Conservation (phyloP, 306 rosid species). For the Prosopis cineraria region DNA sequence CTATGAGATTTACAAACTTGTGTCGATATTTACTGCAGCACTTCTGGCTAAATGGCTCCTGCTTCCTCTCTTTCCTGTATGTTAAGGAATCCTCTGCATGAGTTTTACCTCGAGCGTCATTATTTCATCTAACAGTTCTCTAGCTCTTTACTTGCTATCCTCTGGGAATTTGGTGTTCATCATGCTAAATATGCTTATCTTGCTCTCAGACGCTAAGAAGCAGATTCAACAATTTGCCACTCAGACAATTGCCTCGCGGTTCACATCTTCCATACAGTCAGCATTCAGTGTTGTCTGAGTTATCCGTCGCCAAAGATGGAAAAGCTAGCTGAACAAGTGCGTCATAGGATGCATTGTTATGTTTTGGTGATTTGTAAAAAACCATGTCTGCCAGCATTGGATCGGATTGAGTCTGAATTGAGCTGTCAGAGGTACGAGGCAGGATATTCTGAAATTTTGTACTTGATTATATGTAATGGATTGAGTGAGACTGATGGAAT, state of each 20-base stretch:
- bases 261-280: slow-evolving; percentile 74
- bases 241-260: slow-evolving; percentile 65
- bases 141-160: not conserved
- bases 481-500: slow-evolving; percentile 14
- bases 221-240: slow-evolving; percentile 86
- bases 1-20: not conserved
- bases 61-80: not conserved
- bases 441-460: slow-evolving; percentile 36
- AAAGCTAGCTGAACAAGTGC: slow-evolving; percentile 5
- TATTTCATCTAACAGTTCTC: not conserved
- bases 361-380: slow-evolving; percentile 37
- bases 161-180: not conserved
- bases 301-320: slow-evolving; percentile 16
- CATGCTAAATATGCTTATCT: slow-evolving; percentile 22
- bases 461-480: not conserved
- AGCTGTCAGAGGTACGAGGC: slow-evolving; percentile 24
- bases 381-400: slow-evolving; percentile 32
- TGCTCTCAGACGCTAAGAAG: slow-evolving; percentile 78
- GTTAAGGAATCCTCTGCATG: not conserved
- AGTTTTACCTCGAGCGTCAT: not conserved
- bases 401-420: slow-evolving; percentile 24
- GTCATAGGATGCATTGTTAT: slow-evolving; percentile 21
- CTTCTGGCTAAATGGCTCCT: not conserved
- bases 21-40: not conserved
- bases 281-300: slow-evolving; percentile 73